Evolutionary conservation across 139 green algal species (phyloP), one percentile per base, ranked within the genome.

Genomic region (Coccomyxa sp.): DNA sequence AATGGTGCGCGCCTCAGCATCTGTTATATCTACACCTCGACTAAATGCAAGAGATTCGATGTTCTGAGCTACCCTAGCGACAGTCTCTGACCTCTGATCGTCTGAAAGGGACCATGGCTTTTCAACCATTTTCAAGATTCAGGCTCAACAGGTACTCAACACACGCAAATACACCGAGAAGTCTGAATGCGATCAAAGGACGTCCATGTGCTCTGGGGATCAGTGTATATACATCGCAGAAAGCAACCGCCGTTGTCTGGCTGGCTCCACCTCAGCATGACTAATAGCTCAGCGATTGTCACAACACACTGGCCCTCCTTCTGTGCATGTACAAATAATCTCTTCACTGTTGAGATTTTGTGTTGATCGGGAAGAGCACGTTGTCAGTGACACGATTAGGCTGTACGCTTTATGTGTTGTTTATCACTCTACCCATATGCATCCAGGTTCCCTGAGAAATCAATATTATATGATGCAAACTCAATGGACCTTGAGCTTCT

Each of bases 1-100:
- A 0, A 87, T 87, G 21, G 81, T 13, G 16, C 76, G 80, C 0
- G 89, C 90, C 1, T 84, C 84, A 67, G 93, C 90, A n/a, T 89
- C 87, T 38, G 68, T 77, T 17, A 95, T 80, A 16, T 85, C 79
- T 15, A 85, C 17, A 15, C 85, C 87, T 0, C 84, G 85, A 14
- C 87, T 90, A 79, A 96, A 95, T 0, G 89, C 91, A 45, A 97
- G 86, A 1, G 77, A 86, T 14, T 85, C 86, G 0, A 97, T 90
- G 84, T 89, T 96, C 1, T 83, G 67, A 9, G 86, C 82, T 13
- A 95, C 82, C n/a, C 92, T 85, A 10, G 67, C 38, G 13, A 95
- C 86, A 3, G 92, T 94, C 23, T 92, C 90, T 14, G 87, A 82
- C 0, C 94, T 84, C 83, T 95, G 88, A 18, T 84, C 85, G 31